Evolutionary conservation across 305 asterid species (phyloP), one percentile per base, ranked within the genome.

Genomic region (Stenogyne calaminthoides): DNA sequence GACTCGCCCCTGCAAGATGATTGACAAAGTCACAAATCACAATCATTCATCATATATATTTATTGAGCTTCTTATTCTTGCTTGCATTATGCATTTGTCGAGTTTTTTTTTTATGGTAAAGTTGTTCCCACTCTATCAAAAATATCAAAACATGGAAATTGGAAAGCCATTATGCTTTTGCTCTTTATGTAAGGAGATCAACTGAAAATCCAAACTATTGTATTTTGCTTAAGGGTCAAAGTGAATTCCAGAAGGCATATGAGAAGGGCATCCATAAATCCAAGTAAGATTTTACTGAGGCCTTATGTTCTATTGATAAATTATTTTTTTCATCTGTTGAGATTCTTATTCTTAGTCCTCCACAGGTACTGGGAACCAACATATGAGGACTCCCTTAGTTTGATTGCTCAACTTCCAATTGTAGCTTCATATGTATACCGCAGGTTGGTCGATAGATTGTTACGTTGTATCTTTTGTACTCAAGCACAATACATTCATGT

Each of bases 161-260:
- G 16, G 52, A 46, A 46, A 25, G n/a, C 27, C 36, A 56, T 34
- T 46, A 14, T 46, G 16, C 18, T 46, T 46, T 46, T 46, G 47
- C 18, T 46, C 52, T 14, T 66, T 66, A 29, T 71, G 51, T 22
- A 37, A 22, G 68, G 36, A 46, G 68, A 59, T 32, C 57, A 40
- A 62, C 81, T 74, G 69, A 80, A 59, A 67, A 56, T 29, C 76
- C 25, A 29, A 67, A 11, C 42, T 76, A 9, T 79, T 47, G 12
- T 42, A 66, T 79, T 42, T 75, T 49, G 51, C 72, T 79, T 44
- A 74, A 90, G 97, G 93, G 86, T 78, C 87, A 84, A 82, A 91
- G 97, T 81, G 97, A 87, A 82, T 89, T 91, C 75, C 96, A 89
- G 72, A 91, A 91, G 81, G 96, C 97, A 69, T 91, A 91, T 78